Evolutionary conservation across 441 rosid species (phyloP).

Genomic region (Metrosideros polymorpha): DNA sequence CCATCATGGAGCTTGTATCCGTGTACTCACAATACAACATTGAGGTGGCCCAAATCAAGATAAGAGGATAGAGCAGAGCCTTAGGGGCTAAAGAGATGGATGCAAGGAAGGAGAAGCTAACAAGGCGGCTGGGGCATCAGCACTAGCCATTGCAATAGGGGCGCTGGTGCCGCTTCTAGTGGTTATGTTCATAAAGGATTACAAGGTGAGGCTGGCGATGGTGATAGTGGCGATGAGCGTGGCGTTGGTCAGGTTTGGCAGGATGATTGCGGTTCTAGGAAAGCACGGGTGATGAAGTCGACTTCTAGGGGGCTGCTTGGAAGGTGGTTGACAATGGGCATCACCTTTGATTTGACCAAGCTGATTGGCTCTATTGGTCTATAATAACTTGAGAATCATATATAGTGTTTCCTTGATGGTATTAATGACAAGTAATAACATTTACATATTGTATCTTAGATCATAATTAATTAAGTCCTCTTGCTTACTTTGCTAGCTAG

Average conservation of each 20-base stretch:
- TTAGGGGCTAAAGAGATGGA: conserved; percentile 2
- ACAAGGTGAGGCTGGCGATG: conserved; percentile 30
- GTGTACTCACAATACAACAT: conserved; percentile 39
- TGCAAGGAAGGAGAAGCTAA: conserved; percentile 12
- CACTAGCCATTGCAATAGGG: conserved; percentile 39
- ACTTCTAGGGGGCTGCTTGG: conserved; percentile 32
- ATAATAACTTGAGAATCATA: neutral
- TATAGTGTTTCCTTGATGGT: too few relatives aligned
- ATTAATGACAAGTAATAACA: too few relatives aligned
- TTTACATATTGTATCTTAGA: too few relatives aligned
- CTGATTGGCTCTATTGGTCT: conserved; percentile 27
- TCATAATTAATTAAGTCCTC: too few relatives aligned
- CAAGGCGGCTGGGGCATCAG: conserved; percentile 39
- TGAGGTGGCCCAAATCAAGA: conserved; percentile 28
- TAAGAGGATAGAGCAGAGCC: conserved; percentile 6
- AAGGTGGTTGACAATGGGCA: conserved; percentile 48
- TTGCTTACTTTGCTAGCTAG: too few relatives aligned
- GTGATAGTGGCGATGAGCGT: conserved; percentile 28
- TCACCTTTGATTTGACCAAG: conserved; percentile 42
- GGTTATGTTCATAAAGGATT: conserved; percentile 25
- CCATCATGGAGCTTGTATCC: conserved; percentile 46
- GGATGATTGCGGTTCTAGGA: conserved; percentile 23
- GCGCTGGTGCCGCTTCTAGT: conserved; percentile 29
- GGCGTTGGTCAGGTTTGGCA: conserved; percentile 27
- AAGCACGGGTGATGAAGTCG: conserved; percentile 23